Percentiles rank a stretch among this genome's conserved stretches.
Conservation (phyloP, 2,329 filamentous ascomycete genomes). For the Fusarium redolens region DNA sequence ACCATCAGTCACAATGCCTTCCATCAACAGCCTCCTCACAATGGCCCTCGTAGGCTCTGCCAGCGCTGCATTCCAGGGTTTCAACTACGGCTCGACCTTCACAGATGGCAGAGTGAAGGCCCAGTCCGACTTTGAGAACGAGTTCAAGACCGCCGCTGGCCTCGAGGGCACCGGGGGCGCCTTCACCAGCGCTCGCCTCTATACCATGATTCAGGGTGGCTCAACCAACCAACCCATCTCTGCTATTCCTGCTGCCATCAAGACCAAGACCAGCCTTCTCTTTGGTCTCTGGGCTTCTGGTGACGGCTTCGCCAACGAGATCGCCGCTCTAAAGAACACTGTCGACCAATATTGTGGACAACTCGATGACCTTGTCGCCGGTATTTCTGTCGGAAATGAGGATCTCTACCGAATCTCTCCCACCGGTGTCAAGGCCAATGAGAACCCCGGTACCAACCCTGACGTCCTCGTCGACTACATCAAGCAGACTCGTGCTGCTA, state of each 20-base stretch:
- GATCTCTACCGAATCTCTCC: constrained; percentile 84
- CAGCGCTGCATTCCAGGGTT: constrained; percentile 66
- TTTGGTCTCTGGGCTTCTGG: constrained; percentile 87
- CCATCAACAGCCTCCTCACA: constrained; percentile 47
- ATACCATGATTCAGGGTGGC: constrained; percentile 78
- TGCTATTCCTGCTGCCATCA: constrained; percentile 85
- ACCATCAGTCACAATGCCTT: constrained; percentile 46
- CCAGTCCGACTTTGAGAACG: constrained; percentile 74
- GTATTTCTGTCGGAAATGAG: constrained; percentile 88
- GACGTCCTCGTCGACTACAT: constrained; percentile 76
- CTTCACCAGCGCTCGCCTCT: constrained; percentile 78
- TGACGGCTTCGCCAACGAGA: constrained; percentile 78
- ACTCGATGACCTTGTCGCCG: constrained; percentile 76
- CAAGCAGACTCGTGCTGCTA: constrained; percentile 70
- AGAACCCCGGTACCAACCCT: constrained; percentile 72
- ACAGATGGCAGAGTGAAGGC: constrained; percentile 69
- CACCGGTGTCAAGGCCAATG: constrained; percentile 72
- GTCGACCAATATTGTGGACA: constrained; percentile 74
- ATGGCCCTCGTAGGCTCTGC: constrained; percentile 51
- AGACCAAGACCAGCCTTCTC: constrained; percentile 80
- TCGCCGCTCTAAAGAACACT: constrained; percentile 76
- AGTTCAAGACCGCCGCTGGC: constrained; percentile 73
- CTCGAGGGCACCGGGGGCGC: constrained; percentile 70
- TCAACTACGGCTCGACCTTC: constrained; percentile 78
- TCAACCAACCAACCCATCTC: constrained; percentile 73